phyloP scores from a whole-genome alignment of 306 rosid species.

The Prunus fruticosa region DNA sequence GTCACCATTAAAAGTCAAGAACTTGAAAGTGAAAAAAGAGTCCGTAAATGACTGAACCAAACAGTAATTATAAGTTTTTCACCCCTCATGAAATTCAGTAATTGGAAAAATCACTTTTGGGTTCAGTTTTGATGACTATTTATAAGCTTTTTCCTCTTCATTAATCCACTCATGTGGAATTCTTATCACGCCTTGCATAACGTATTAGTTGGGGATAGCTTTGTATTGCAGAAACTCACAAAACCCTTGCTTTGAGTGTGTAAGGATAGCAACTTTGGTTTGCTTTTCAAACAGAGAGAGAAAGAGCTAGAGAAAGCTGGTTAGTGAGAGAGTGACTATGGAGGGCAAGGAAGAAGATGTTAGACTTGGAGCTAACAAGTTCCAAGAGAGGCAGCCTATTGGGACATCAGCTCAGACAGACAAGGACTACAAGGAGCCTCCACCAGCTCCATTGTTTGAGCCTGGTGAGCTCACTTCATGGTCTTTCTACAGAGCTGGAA shows the following conservation, averaged over 20 bases:
- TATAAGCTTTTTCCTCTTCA: too few relatives aligned
- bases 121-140: too few relatives aligned
- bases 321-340: constrained; percentile 12
- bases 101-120: too few relatives aligned
- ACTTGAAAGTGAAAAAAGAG: too few relatives aligned
- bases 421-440: constrained; percentile 86
- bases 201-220: fast-evolving
- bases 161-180: too few relatives aligned
- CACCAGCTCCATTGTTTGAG: constrained; percentile 84
- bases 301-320: constrained; percentile 8
- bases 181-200: fast-evolving
- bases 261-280: not conserved
- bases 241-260: not conserved
- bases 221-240: not conserved
- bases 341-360: constrained; percentile 84
- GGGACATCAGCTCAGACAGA: constrained; percentile 70
- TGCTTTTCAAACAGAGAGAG: not conserved
- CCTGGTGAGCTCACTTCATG: constrained; percentile 82
- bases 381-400: constrained; percentile 63
- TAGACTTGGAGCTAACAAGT: constrained; percentile 78
- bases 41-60: too few relatives aligned
- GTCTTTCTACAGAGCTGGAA: constrained; percentile 91
- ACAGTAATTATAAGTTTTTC: too few relatives aligned
- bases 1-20: not conserved
- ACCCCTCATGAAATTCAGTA: too few relatives aligned